Evolutionary conservation across 1,284 basidiomycete species (phyloP), one percentile per base, ranked within the genome.

Genomic region (Inonotus obliquus): DNA sequence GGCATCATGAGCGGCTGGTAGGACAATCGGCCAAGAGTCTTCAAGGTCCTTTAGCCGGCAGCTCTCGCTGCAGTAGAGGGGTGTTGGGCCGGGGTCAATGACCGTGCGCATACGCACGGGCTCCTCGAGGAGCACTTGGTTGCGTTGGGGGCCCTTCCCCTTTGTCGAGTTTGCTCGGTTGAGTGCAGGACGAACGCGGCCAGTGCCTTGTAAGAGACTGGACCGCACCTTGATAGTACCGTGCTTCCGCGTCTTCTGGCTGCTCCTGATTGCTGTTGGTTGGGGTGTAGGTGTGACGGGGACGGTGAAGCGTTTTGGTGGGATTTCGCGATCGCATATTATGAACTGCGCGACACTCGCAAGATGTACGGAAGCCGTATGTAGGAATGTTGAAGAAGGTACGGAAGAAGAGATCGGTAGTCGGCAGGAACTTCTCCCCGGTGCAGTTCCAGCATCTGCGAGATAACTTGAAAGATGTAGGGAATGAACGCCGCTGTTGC

Each of bases 31-130:
- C 69, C 69, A 81, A 72, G 71, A 79, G 51, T 51, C 29, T 41
- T 59, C 57, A 13, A 63, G 56, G 41, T 63, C 57, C n/a, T 21
- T 23, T 41, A 47, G 11, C 5, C 81, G 79, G 72, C 89, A 92
- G 69, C 85, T 81, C 65, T 89, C 86, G 2, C 88, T 91, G 74
- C 89, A 92, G 74, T 91, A 92, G 65, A 91, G 80, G 23, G 89
- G 87, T 1, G 82, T 82, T 11, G 86, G 89, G 1, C 79, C 78
- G 70, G 87, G 87, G 75, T 90, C 88, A 74, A 91, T 90, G 73
- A 90, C 77, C 3, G 83, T 84, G 47, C 83, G 81, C 51, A 79
- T 77, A 67, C 82, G 82, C 38, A 79, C 65, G 13, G 76, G 73
- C 3, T 69, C 63, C 7, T 54, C 67, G 47, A 41, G 74, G 68